A percentile compares a stretch with the other conserved stretches of the same genome.
These are phyloP conservation scores for Diaporthe helianthi DNA, from an alignment of 2,329 filamentous ascomycete species.

Conservation along the genomic window DNA sequence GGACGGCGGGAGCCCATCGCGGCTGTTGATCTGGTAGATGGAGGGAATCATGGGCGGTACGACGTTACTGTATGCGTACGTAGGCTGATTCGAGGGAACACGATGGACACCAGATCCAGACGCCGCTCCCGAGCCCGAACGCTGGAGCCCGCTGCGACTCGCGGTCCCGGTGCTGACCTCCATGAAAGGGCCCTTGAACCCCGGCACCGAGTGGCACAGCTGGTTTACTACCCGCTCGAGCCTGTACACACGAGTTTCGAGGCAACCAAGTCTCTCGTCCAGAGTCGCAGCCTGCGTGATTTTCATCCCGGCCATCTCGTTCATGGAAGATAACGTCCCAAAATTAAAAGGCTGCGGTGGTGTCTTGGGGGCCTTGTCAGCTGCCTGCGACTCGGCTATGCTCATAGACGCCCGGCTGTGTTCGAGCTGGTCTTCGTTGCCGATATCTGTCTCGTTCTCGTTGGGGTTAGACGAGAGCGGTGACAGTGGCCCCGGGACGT, in stretches of 20 bases:
- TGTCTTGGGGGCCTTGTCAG: conserved; percentile 45
- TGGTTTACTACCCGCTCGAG: conserved; percentile 61
- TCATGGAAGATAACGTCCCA: conserved; percentile 53
- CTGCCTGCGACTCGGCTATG: conserved; percentile 42
- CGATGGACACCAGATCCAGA: conserved; percentile 29
- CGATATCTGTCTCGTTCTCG: conserved; percentile 27
- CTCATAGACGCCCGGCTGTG: conserved; percentile 42
- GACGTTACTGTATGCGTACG: conserved; percentile 40
- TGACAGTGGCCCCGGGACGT: conserved; percentile 54
- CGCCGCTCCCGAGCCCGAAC: conserved; percentile 19
- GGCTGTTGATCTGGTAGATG: conserved; percentile 40
- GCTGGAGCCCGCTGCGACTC: conserved; percentile 35
- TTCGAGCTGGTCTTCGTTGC: conserved; percentile 39
- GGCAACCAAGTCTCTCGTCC: conserved; percentile 57
- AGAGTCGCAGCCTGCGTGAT: conserved; percentile 63
- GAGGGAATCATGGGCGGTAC: conserved; percentile 42
- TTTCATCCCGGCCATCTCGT: conserved; percentile 60
- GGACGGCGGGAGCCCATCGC: conserved; percentile 27
- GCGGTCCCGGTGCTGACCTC: conserved; percentile 40
- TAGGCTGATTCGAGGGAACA: conserved; percentile 34
- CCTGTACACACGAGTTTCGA: conserved; percentile 60
- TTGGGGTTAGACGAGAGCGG: conserved; percentile 53
- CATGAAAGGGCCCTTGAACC: conserved; percentile 44
- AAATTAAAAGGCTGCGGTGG: conserved; percentile 63
- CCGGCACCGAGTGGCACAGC: conserved; percentile 55